A percentile compares a stretch with the other conserved stretches of the same genome.
Evolutionary conservation across 2,329 filamentous ascomycete species (phyloP).

Genomic region (Arthroderma sp.): DNA sequence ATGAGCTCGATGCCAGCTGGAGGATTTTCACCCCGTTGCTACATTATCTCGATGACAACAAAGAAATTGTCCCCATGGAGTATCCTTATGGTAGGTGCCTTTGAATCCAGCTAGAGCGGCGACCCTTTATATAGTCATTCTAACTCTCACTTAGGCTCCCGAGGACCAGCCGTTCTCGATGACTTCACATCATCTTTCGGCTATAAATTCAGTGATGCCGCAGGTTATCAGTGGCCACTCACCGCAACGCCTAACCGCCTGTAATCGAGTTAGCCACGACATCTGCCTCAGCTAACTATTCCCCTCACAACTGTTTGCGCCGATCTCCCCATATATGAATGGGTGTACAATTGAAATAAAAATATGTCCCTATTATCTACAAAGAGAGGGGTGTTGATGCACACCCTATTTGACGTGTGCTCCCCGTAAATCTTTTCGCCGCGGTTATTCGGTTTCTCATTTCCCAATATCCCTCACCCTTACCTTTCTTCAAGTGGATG

Average conservation of each 20-base stretch:
- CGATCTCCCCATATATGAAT: not conserved
- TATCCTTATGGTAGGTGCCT: slow-evolving; percentile 85
- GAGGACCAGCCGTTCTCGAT: slow-evolving; percentile 88
- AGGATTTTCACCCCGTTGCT: slow-evolving; percentile 95
- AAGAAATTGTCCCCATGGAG: slow-evolving; percentile 98
- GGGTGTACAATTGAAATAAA: slow-evolving; percentile 3
- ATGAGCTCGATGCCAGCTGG: slow-evolving; percentile 96
- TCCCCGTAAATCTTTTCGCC: not conserved
- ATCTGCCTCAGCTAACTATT: not conserved
- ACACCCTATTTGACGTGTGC: not conserved
- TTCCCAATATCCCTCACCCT: not conserved
- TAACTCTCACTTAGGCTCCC: slow-evolving; percentile 55
- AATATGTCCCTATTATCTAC: not conserved
- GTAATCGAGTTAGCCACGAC: slow-evolving; percentile 39
- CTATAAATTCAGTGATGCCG: slow-evolving; percentile 96
- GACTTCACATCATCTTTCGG: slow-evolving; percentile 97
- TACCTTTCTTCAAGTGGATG: too few relatives aligned
- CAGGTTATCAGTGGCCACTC: slow-evolving; percentile 89
- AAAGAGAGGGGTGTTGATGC: not conserved
- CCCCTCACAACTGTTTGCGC: not conserved
- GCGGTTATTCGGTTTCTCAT: not conserved
- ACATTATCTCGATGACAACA: slow-evolving; percentile 97
- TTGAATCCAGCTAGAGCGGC: not conserved
- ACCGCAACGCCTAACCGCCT: slow-evolving; percentile 69
- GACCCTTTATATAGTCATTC: not conserved